Evolutionary conservation across 139 green algal species (phyloP).

Genomic region (Eudorina sp.): DNA sequence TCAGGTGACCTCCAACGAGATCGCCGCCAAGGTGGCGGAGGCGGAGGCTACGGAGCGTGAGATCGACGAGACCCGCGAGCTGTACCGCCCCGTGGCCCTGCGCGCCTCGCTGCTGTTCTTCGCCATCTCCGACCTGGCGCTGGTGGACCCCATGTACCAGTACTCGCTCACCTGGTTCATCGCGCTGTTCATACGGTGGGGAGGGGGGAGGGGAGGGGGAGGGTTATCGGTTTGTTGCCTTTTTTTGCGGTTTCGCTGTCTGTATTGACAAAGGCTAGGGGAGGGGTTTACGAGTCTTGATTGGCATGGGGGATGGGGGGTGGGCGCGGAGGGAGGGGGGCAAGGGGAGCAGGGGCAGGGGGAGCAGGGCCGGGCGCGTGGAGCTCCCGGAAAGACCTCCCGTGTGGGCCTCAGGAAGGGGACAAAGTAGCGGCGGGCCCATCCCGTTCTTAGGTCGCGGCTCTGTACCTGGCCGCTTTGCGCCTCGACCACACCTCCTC

Average conservation of each 20-base stretch:
- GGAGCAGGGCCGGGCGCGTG: no score
- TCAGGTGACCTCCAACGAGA: slow-evolving; percentile 81
- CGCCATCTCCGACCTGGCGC: slow-evolving; percentile 83
- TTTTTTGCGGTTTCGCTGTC: no score
- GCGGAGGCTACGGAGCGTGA: slow-evolving; percentile 79
- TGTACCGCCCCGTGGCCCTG: slow-evolving; percentile 81
- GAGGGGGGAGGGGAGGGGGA: background rate
- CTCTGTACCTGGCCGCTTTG: no score
- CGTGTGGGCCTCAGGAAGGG: no score
- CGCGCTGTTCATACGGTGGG: slow-evolving; percentile 51
- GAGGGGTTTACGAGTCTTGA: no score
- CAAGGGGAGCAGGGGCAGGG: background rate
- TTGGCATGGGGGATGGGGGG: background rate
- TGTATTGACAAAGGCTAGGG: background rate
- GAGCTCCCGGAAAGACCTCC: no score
- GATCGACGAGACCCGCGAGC: slow-evolving; percentile 83
- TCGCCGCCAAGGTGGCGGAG: slow-evolving; percentile 78
- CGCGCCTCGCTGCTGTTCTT: slow-evolving; percentile 84
- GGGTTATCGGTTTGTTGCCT: no score
- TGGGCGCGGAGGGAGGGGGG: background rate
- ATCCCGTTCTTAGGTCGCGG: no score
- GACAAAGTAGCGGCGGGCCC: no score
- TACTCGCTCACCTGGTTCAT: slow-evolving; percentile 72
- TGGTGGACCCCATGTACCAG: slow-evolving; percentile 90
- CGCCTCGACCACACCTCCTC: no score